Percentiles rank a stretch among this genome's conserved stretches.
These are phyloP conservation scores for Setomelanomma holmii DNA, from an alignment of 2,329 filamentous ascomycete genomes.

Conservation along the genomic window DNA sequence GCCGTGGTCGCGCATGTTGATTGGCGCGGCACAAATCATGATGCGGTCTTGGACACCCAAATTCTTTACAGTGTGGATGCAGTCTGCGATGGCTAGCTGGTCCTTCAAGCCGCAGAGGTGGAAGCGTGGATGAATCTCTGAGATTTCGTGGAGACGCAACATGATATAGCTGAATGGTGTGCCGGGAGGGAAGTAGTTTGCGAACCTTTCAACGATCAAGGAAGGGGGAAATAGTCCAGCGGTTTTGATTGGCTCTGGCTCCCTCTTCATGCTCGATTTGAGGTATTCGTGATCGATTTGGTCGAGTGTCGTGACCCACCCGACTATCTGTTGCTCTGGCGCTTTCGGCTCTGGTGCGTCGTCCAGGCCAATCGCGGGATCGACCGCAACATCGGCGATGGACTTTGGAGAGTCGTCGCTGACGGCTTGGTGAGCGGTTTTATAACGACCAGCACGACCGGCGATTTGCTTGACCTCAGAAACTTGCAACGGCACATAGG, in stretches of 20 bases:
- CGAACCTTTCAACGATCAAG: slow-evolving; percentile 75
- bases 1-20: slow-evolving; percentile 59
- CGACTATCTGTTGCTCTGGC: slow-evolving; percentile 54
- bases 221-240: slow-evolving; percentile 80
- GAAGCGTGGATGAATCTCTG: slow-evolving; percentile 69
- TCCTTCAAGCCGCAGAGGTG: slow-evolving; percentile 72
- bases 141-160: slow-evolving; percentile 74
- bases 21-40: slow-evolving; percentile 75
- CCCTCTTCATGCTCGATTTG: slow-evolving; percentile 65
- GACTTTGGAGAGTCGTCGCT: slow-evolving; percentile 24
- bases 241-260: slow-evolving; percentile 70
- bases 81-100: slow-evolving; percentile 71
- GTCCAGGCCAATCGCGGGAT: slow-evolving; percentile 28
- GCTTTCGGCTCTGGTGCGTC: slow-evolving; percentile 15
- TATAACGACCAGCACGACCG: slow-evolving; percentile 87
- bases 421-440: slow-evolving; percentile 68
- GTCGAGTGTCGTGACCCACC: slow-evolving; percentile 81
- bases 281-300: slow-evolving; percentile 71
- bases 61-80: slow-evolving; percentile 72
- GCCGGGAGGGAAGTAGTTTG: slow-evolving; percentile 78
- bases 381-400: slow-evolving; percentile 6
- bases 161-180: slow-evolving; percentile 87
- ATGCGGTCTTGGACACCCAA: slow-evolving; percentile 78
- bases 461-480: slow-evolving; percentile 95
- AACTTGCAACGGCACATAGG: slow-evolving; percentile 65